A percentile compares a stretch with the other conserved stretches of the same genome.
These are phyloP conservation scores for Komagataella ulmi DNA, from an alignment of 805 yeast species.

Conservation along the genomic window DNA sequence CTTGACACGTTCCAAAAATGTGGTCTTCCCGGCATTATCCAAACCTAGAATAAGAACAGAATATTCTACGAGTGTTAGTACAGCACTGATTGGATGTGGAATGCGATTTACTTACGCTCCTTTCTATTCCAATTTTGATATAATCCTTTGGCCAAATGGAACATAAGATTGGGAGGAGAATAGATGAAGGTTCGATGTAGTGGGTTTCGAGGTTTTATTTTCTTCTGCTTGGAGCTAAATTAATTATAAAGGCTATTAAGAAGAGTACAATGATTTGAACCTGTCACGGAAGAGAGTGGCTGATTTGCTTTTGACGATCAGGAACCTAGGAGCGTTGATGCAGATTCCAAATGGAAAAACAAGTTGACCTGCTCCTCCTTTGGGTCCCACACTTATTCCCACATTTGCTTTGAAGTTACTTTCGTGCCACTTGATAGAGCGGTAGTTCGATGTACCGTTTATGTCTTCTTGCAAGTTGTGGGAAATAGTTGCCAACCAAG, in stretches of 20 bases:
- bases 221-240: background rate
- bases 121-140: constrained; percentile 43
- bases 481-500: constrained; percentile 7
- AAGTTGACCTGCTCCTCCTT: constrained; percentile 14
- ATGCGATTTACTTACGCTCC: constrained; percentile 25
- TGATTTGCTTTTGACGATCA: background rate
- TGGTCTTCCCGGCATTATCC: constrained; percentile 94
- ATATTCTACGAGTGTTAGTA: constrained; percentile 29
- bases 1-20: constrained; percentile 57
- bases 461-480: constrained; percentile 7
- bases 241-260: too few relatives aligned
- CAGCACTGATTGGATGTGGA: background rate
- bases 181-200: background rate
- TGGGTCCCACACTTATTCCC: constrained; percentile 13
- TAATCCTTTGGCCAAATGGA: constrained; percentile 51
- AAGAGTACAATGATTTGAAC: background rate
- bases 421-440: constrained; percentile 2
- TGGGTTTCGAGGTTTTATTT: background rate
- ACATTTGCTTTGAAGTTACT: background rate
- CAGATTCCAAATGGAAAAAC: constrained; percentile 7
- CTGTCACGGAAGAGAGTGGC: background rate
- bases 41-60: constrained; percentile 75
- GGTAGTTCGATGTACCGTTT: background rate
- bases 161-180: constrained; percentile 26
- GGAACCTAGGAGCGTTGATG: too few relatives aligned